Base-by-base conservation (phyloP, 208 protist species). In the Trypanosoma vivax region DNA sequence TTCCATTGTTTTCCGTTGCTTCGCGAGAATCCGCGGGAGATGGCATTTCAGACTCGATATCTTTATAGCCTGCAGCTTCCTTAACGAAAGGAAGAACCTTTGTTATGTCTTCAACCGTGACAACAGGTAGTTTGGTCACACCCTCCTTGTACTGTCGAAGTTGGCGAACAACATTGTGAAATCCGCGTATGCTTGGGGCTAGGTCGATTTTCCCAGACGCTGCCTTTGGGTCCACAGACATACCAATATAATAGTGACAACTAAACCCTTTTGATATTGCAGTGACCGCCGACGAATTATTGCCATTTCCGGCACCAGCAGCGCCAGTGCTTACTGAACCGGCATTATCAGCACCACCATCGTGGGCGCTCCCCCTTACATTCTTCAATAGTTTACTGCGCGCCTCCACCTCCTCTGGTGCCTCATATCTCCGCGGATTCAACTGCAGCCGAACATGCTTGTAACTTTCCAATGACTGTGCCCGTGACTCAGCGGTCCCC, bases 201-300 rank as follows among this genome's bases (percentile, higher is more conserved):
- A 90, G 65, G 52, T 88, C 75, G 45, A 93, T 83, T 33, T 67
- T 74, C 6, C 58, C 64, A 9, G 63, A 69, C 2, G 69, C 65
- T 16, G 83, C 51, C 34, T 46, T 75, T 37, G 59, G 46, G 50
- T 90, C 79, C 10, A 90, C 86, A 9, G 72, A 78, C 72, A 93
- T 86, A 28, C 82, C 86, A 53, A 93, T 83, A 63, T 77, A 88
- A 68, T 93, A 93, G 45, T 90, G 69, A 31, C 51, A 60, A 49
- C 51, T 66, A 46, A 66, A 66, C 0, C 48, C 28, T 2, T 37
- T 51, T 28, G n/a, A n/a, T n/a, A n/a, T n/a, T n/a, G n/a, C n/a
- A n/a, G 39, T 21, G 6, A 21, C n/a, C n/a, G n/a, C 39, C n/a
- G 39, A 6, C 6, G 24, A 1, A n/a, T 9, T 13, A 49, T 38